A percentile compares a stretch with the other conserved stretches of the same genome.
Evolutionary conservation across 179 eudicot genomes (phyloP).

Genomic region (Beta corolliflora): DNA sequence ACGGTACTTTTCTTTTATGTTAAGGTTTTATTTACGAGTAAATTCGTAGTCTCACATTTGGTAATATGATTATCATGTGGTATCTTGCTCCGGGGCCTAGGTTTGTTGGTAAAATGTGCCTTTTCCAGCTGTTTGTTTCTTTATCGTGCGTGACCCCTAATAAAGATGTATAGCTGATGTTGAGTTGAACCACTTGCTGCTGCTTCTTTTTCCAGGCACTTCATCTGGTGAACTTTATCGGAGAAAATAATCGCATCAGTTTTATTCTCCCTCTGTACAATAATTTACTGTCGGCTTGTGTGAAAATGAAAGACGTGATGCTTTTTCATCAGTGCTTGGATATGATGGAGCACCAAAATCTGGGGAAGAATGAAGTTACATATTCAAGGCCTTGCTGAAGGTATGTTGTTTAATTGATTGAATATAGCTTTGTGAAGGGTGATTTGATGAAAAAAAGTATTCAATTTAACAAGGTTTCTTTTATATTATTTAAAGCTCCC

Average conservation of each 20-base stretch:
- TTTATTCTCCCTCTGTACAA: conserved; percentile 61
- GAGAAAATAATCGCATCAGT: conserved; percentile 46
- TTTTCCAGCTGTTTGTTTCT: not conserved
- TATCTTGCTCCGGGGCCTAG: not conserved
- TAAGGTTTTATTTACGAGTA: conserved; percentile 5
- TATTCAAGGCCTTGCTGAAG: conserved; percentile 82
- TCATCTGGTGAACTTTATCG: conserved; percentile 46
- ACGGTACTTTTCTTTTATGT: not conserved
- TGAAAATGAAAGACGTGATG: conserved; percentile 37
- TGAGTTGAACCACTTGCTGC: conserved; percentile 11
- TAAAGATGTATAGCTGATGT: conserved; percentile 4
- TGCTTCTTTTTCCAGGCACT: conserved; percentile 54
- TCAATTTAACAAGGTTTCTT: not conserved
- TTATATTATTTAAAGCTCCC: not conserved
- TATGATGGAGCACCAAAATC: conserved; percentile 64
- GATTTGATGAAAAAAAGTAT: not conserved
- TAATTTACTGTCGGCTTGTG: conserved; percentile 55
- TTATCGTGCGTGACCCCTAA: not conserved
- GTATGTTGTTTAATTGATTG: conserved; percentile 36
- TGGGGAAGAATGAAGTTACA: conserved; percentile 75
- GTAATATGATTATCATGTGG: conserved; percentile 3
- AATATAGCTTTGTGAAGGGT: not conserved
- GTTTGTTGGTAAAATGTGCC: not conserved
- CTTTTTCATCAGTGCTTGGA: conserved; percentile 65
- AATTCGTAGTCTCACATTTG: not conserved